phyloP scores from a whole-genome alignment of 495 filamentous ascomycete genomes.

The Penicillium lagena region DNA sequence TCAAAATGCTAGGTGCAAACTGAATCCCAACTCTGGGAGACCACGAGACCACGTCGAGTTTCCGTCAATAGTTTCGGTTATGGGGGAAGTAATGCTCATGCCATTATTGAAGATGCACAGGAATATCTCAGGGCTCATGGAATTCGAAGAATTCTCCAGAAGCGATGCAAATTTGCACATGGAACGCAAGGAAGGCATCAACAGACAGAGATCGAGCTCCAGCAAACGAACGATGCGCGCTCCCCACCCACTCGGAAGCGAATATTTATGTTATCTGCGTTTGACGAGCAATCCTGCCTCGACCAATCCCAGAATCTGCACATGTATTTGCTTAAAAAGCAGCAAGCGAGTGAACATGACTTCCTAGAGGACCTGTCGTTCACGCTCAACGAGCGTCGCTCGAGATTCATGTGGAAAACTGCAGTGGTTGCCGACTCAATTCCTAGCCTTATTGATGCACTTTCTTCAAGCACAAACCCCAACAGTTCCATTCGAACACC shows the following conservation, averaged over 20 bases:
- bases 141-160: background rate
- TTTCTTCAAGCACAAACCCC: background rate
- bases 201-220: no score
- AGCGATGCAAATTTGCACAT: background rate
- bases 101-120: conserved; percentile 28
- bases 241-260: background rate
- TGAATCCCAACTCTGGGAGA: conserved; percentile 13
- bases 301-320: conserved; percentile 1
- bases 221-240: no score
- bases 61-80: conserved; percentile 34
- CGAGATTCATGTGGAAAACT: conserved; percentile 15
- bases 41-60: conserved; percentile 16
- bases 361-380: conserved; percentile 21
- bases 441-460: background rate
- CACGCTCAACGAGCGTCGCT: conserved; percentile 20
- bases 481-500: conserved; percentile 1
- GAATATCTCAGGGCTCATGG: conserved; percentile 2
- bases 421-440: conserved; percentile 7
- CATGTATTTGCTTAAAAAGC: conserved; percentile 6
- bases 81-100: conserved; percentile 35
- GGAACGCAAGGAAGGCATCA: no score
- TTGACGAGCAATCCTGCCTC: conserved; percentile 9
- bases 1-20: conserved; percentile 11
- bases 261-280: conserved; percentile 13
- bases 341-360: background rate